A percentile compares a stretch with the other conserved stretches of the same genome.
These are phyloP conservation scores for Takakia lepidozioides DNA, from an alignment of 225 moss, liverwort and hornwort genomes.

Conservation along the genomic window DNA sequence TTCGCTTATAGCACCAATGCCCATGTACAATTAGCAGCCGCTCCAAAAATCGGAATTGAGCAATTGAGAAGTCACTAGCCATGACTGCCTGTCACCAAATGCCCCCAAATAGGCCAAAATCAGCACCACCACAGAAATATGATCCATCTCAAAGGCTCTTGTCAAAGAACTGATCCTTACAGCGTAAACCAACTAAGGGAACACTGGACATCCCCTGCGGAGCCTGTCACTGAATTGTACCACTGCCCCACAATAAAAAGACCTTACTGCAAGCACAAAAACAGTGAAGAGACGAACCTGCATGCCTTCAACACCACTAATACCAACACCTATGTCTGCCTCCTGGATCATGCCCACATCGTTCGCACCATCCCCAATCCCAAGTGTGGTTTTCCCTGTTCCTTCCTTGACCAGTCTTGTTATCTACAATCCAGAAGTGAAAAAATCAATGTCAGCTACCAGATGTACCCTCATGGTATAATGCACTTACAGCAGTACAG, in stretches of 20 bases:
- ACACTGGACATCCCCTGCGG: neutral
- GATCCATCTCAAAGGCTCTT: neutral
- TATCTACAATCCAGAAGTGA: conserved; percentile 16
- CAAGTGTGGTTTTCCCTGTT: conserved; percentile 44
- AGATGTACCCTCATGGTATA: neutral
- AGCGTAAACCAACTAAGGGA: neutral
- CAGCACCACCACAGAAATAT: neutral
- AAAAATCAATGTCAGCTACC: neutral
- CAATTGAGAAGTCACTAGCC: conserved; percentile 62
- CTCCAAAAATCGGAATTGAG: conserved; percentile 51
- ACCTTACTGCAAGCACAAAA: neutral
- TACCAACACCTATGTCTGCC: conserved; percentile 58
- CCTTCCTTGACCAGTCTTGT: conserved; percentile 58
- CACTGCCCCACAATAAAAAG: neutral
- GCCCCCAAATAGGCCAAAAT: neutral
- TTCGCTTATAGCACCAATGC: conserved; percentile 64
- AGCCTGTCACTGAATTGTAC: neutral
- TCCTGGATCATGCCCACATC: conserved; percentile 70
- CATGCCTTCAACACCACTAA: conserved; percentile 60
- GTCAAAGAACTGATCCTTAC: neutral
- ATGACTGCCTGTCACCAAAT: conserved; percentile 43
- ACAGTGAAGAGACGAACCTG: conserved; percentile 16
- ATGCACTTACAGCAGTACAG: neutral
- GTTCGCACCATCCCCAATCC: conserved; percentile 61
- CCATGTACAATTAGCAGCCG: conserved; percentile 48